Evolutionary conservation across 257 asterid species (phyloP).

Genomic region (Solanum sejunctum): DNA sequence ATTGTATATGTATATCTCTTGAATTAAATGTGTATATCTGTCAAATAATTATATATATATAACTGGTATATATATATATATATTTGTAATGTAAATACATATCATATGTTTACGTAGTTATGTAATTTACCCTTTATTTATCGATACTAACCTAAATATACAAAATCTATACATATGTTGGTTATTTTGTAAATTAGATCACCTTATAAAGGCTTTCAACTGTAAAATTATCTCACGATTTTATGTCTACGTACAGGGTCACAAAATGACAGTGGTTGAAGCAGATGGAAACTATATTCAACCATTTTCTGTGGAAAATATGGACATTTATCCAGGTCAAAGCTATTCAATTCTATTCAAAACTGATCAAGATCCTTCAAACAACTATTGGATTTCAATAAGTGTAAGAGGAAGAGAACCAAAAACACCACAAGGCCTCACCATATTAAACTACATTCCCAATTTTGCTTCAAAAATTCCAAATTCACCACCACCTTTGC

Average conservation of each 20-base stretch:
- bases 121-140: too few relatives aligned
- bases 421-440: conserved; percentile 55
- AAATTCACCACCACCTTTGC: conserved; percentile 29
- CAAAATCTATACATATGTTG: too few relatives aligned
- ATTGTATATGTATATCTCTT: too few relatives aligned
- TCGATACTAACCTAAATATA: too few relatives aligned
- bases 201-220: too few relatives aligned
- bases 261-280: conserved; percentile 63
- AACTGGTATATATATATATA: too few relatives aligned
- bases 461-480: conserved; percentile 30
- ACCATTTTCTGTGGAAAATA: conserved; percentile 45
- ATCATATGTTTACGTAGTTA: too few relatives aligned
- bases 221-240: background rate
- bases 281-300: conserved; percentile 72
- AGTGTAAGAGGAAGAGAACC: conserved; percentile 66
- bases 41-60: too few relatives aligned
- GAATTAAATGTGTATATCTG: too few relatives aligned
- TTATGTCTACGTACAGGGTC: conserved; percentile 29
- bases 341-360: conserved; percentile 61
- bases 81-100: too few relatives aligned
- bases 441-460: conserved; percentile 51
- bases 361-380: conserved; percentile 41
- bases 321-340: conserved; percentile 81
- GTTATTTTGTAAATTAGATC: too few relatives aligned
- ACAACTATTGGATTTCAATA: conserved; percentile 52